phyloP scores from a whole-genome alignment of 148 eudicot species.

The Fagopyrum homotropicum region DNA sequence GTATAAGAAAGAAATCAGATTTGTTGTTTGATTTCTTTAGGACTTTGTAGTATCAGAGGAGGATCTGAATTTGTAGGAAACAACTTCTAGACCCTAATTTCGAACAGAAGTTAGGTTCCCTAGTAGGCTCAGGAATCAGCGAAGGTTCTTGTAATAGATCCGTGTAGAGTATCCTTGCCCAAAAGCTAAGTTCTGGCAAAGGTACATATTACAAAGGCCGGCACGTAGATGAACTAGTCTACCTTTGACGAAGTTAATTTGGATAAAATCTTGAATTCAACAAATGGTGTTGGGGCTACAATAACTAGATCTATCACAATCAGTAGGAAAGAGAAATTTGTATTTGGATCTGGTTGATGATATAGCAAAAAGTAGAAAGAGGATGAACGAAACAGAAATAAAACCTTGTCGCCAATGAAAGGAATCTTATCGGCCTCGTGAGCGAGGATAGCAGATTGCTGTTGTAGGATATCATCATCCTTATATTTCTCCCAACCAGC shows the following conservation, averaged over 20 bases:
- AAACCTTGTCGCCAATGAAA: constrained; percentile 72
- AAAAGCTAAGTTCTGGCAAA: background rate
- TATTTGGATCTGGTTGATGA: background rate
- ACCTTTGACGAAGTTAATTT: background rate
- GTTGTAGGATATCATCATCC: constrained; percentile 78
- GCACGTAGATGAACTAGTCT: background rate
- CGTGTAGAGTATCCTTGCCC: background rate
- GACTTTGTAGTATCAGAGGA: no score
- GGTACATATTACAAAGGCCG: background rate
- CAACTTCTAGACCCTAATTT: background rate
- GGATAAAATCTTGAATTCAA: constrained; percentile 4
- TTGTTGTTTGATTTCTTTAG: no score
- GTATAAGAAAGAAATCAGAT: no score
- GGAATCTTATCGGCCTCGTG: constrained; percentile 63
- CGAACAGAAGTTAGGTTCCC: background rate
- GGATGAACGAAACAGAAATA: background rate
- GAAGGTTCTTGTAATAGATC: background rate
- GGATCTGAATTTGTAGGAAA: no score
- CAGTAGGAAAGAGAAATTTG: background rate
- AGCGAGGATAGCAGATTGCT: constrained; percentile 69
- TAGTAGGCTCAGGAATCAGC: background rate
- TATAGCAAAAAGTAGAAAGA: background rate
- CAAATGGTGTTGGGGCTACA: background rate
- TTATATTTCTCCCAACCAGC: constrained; percentile 51
- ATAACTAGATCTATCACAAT: background rate